Base-by-base conservation (phyloP, 2,329 filamentous ascomycete genomes). In the Sordariomycetes sp. region DNA sequence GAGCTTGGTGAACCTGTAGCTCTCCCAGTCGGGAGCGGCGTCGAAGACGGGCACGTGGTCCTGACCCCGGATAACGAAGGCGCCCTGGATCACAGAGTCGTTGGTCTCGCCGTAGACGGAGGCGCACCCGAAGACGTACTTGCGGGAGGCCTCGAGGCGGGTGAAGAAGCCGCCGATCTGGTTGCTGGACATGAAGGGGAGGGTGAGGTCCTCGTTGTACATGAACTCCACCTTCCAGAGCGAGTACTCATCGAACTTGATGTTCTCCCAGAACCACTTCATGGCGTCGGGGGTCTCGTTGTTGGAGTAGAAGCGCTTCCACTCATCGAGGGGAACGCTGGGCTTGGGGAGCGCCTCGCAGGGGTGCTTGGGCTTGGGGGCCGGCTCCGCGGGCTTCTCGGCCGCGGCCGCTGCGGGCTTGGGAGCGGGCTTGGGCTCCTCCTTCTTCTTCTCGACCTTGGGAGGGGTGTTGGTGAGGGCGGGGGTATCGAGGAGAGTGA, bases 281-380 rank as follows among this genome's bases (percentile, higher is more conserved):
- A 97, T 79, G 67, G 92, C 90, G 62, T 80, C 85, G 62, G 85
- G 78, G 65, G 89, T 91, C 62, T 96, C 90, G 72, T 87, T 82
- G 85, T 99, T 99, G 68, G 94, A 99, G 85, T 95, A 99, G 74
- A 89, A 86, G 70, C 94, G 90, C 87, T 99, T 99, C 89, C 87
- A 96, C 77, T 99, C 94, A 70, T 99, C 94, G 59, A 99, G 82
- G 65, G 87, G 80, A 69, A 96, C 82, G 59, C 86, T 84, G 61
- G 94, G 78, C 71, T 85, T 87, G 68, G 85, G 84, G 58, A 97
- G 87, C 64, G 82, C 73, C 74, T 96, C 92, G 63, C 95, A 81
- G 65, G 94, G 91, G 81, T 99, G 94, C 87, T 97, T 99, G 71
- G 91, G 76, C 86, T 96, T 97, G 69, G 90, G 89, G 62, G 84